A percentile compares a stretch with the other conserved stretches of the same genome.
These are phyloP conservation scores for Cordia subcordata DNA, from an alignment of 257 asterid species.

Conservation along the genomic window DNA sequence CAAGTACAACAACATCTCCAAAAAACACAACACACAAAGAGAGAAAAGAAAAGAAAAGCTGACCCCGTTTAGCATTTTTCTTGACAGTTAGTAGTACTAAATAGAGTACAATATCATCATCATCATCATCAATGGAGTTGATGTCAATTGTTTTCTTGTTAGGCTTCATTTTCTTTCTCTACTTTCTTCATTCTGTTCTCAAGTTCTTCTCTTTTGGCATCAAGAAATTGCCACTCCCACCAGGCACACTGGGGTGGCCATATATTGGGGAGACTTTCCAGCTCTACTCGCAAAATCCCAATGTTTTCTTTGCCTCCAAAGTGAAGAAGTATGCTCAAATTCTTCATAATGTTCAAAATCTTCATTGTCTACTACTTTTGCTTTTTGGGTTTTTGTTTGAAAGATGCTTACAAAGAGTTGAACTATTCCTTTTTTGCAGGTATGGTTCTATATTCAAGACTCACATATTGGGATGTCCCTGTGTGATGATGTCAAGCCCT, in stretches of 20 bases:
- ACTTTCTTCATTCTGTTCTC: constrained; percentile 16
- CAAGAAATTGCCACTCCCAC: constrained; percentile 55
- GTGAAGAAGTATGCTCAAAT: constrained; percentile 54
- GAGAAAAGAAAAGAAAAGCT: no score
- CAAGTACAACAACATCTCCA: neutral
- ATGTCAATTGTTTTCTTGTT: constrained; percentile 22
- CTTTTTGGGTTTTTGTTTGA: neutral
- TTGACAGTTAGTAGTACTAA: no score
- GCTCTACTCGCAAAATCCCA: constrained; percentile 73
- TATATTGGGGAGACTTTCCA: constrained; percentile 79
- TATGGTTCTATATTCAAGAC: constrained; percentile 79
- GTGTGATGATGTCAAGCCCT: constrained; percentile 79
- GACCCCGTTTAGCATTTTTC: neutral
- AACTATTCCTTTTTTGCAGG: constrained; percentile 27
- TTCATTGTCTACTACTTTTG: neutral
- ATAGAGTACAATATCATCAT: no score
- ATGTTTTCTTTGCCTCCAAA: constrained; percentile 64
- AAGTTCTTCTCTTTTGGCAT: constrained; percentile 27
- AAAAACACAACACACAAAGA: neutral
- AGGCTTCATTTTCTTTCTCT: constrained; percentile 11
- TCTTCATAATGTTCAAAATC: neutral
- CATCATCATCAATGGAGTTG: constrained; percentile 30
- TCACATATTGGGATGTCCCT: constrained; percentile 61
- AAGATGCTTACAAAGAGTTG: neutral
- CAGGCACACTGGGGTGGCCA: constrained; percentile 85